Evolutionary conservation across 306 rosid genomes (phyloP).

Genomic region (Purshia tridentata): DNA sequence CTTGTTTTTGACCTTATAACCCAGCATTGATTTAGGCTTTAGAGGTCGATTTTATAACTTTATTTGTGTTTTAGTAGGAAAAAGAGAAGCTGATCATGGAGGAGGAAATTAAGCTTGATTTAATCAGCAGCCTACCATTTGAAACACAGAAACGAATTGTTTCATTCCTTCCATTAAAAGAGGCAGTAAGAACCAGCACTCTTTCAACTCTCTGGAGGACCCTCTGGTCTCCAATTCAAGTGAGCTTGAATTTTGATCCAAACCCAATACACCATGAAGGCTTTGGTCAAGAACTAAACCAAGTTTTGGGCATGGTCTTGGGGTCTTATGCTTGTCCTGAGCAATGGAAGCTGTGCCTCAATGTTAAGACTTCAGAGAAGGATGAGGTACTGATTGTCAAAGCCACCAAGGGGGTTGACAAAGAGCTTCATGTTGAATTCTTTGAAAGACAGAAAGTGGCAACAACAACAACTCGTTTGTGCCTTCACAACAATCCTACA

Average conservation of each 20-base stretch:
- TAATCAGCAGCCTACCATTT: conserved; percentile 22
- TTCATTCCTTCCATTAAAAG: conserved; percentile 31
- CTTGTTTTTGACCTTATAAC: background rate
- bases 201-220: conserved; percentile 27
- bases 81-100: conserved; percentile 4
- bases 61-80: background rate
- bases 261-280: background rate
- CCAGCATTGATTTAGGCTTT: background rate
- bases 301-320: conserved; percentile 11
- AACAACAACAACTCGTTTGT: background rate
- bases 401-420: conserved; percentile 24
- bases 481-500: background rate
- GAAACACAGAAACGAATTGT: conserved; percentile 9
- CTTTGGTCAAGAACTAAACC: background rate
- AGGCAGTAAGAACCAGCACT: conserved; percentile 22
- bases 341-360: conserved; percentile 13
- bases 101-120: conserved; percentile 17
- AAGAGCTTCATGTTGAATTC: conserved; percentile 24
- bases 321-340: conserved; percentile 20
- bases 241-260: conserved; percentile 8
- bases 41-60: background rate
- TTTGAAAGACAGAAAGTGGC: background rate
- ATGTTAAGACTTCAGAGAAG: background rate
- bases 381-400: background rate
- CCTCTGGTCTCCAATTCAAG: conserved; percentile 20